phyloP scores from a whole-genome alignment of 306 rosid species.

The Betula pendula region DNA sequence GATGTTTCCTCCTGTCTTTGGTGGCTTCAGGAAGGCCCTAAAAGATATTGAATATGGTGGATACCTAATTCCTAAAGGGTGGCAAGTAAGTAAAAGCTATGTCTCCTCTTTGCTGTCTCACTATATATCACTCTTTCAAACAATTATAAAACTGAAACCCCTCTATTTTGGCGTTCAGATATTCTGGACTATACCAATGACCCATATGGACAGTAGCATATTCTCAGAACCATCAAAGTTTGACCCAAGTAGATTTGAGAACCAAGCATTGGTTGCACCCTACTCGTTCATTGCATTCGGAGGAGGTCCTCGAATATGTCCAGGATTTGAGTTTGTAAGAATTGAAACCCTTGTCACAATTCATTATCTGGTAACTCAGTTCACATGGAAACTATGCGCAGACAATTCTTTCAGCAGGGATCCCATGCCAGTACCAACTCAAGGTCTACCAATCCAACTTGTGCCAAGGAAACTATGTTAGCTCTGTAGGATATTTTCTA shows the following conservation, averaged over 20 bases:
- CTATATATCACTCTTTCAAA: conserved; percentile 33
- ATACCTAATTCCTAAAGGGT: conserved; percentile 75
- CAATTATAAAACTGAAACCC: background rate
- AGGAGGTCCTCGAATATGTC: conserved; percentile 51
- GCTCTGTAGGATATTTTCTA: background rate
- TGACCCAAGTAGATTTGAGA: conserved; percentile 71
- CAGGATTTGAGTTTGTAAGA: conserved; percentile 51
- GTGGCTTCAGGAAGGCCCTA: conserved; percentile 52
- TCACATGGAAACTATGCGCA: conserved; percentile 50
- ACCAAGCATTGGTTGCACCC: conserved; percentile 46
- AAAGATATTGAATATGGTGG: conserved; percentile 64
- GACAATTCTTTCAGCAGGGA: conserved; percentile 36
- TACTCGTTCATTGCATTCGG: conserved; percentile 44
- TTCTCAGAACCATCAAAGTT: conserved; percentile 69
- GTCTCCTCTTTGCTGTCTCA: background rate
- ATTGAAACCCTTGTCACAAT: conserved; percentile 44
- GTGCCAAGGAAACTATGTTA: conserved; percentile 16
- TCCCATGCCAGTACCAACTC: conserved; percentile 38
- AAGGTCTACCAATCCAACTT: conserved; percentile 41
- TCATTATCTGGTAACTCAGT: conserved; percentile 47
- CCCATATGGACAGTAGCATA: conserved; percentile 65
- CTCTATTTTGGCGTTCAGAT: conserved; percentile 36
- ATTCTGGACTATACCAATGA: conserved; percentile 67
- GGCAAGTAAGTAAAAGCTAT: conserved; percentile 66
- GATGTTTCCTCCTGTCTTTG: conserved; percentile 63